Base-by-base conservation (phyloP, 768 basidiomycete species). In the Lanmaoa rubissima region DNA sequence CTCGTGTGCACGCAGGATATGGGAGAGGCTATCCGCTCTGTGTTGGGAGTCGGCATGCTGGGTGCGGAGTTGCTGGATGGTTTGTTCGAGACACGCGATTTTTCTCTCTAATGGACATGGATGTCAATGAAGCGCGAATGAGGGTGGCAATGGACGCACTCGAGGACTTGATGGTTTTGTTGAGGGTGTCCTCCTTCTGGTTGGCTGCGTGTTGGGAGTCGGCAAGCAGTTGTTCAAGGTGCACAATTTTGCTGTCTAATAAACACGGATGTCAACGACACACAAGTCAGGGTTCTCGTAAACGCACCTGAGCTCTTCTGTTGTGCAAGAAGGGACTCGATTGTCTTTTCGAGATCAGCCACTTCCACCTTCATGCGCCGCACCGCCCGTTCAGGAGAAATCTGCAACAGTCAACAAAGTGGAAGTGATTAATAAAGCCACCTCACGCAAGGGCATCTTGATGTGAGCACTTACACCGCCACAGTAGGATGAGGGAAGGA, bases 401-500 rank as follows among this genome's bases (percentile, higher is more conserved):
- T 39, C 53, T 47, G 28, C 38, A 4, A 5, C 19, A 46, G 4
- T 3, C 13, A 40, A 39, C 14, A 10, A 51, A 43, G 21, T 11
- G 4, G 21, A 24, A 12, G 4, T 17, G 17, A 21, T 35, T 28
- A 6, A 3, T 28, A 6, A 12, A 38, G 7, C 16, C 21, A 24
- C 21, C 21, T 24, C 2, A 24, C 21, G 6, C 28, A 9, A 6
- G 28, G 28, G 28, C 28, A 28, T 28, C 6, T 36, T 10, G 24
- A 26, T 28, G 21, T 3, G 17, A 17, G 19, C 6, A 51, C 62
- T 38, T 28, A 64, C 62, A 31, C 28, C 24, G 14, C 38, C 24
- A 14, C 19, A 28, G 49, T 61, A 60, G 7, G 13, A 21, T 3
- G 58, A 35, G 3, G 54, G 52, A 35, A 63, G 16, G 12, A 54